Conservation (phyloP, 2,329 filamentous ascomycete genomes). For the Aspergillus tanneri region DNA sequence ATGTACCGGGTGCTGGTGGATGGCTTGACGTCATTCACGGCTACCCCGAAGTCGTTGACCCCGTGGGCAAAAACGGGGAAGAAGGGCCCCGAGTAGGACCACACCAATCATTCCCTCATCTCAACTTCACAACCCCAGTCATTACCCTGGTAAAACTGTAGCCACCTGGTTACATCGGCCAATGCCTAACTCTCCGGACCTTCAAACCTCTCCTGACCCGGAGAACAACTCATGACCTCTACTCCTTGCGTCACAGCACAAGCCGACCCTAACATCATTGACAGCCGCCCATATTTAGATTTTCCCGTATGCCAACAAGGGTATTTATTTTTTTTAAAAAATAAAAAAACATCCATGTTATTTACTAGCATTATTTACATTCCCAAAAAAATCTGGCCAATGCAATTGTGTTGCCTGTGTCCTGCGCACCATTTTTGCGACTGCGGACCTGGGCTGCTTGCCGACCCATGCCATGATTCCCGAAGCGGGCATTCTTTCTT, state of each 20-base stretch:
- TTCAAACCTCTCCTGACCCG: not conserved
- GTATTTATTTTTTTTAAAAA: not conserved
- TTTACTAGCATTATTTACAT: not conserved
- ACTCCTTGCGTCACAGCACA: conserved; percentile 29
- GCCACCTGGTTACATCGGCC: not conserved
- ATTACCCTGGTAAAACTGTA: not conserved
- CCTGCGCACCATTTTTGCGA: not conserved
- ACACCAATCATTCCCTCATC: not conserved
- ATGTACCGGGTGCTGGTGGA: too few species aligned
- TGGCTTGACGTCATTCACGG: conserved; percentile 26
- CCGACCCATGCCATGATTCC: conserved; percentile 17
- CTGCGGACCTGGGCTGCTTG: not conserved
- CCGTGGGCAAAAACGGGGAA: conserved; percentile 1
- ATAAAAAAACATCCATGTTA: too few species aligned
- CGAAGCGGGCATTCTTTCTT: conserved; percentile 29
- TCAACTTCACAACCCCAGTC: conserved; percentile 8
- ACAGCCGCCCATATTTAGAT: conserved; percentile 14
- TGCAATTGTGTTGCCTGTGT: conserved; percentile 5
- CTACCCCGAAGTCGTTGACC: conserved; percentile 8
- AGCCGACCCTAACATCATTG: conserved; percentile 11
- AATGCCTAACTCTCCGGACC: not conserved
- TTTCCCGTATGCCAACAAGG: too few species aligned
- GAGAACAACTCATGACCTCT: conserved; percentile 9
- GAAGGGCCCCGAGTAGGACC: conserved; percentile 2
- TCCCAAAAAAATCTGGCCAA: not conserved